Base-by-base conservation (phyloP, 306 rosid species). In the Canavalia ensiformis region DNA sequence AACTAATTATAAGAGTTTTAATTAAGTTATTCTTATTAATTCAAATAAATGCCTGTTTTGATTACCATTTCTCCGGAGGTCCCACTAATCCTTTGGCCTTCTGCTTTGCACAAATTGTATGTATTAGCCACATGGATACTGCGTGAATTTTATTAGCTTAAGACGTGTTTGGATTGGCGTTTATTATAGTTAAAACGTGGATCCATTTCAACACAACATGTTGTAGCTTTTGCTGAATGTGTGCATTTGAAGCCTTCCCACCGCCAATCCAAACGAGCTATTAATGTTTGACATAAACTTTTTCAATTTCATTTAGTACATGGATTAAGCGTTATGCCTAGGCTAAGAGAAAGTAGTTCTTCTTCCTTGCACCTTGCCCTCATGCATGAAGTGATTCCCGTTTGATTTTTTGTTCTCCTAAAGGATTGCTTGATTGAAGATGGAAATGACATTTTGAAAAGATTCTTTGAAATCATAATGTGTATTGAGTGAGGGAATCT, bases 401-500 rank as follows among this genome's bases (percentile, higher is more conserved):
- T 25, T 3, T 44, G 30, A 2, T 42, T 12, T 41, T 74, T 56
- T 8, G 37, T 57, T 56, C 37, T 18, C 52, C 35, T n/a, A 41
- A 12, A 58, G 33, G 2, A 30, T 45, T 59, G 59, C 80, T 7
- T 75, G 68, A 59, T 45, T 59, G 58, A 76, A 62, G 62, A 49
- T 63, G 50, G 63, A 76, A 76, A 37, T 63, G 62, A 76, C 72
- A 49, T 50, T 50, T 77, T 50, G 64, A 62, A 62, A 65, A 5
- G 50, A 75, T 45, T 75, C 79, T 67, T 59, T 50, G 11, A 30
- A 44, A 70, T 62, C 62, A 33, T 8, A 45, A 62, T 18, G 66
- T 39, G 33, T 47, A 52, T 31, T 60, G 69, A 7, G 31, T 60
- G 69, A 7, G 59, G 33, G 45, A 47, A 77, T 50, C 10, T 35